A percentile compares a stretch with the other conserved stretches of the same genome.
Conservation (phyloP, 768 basidiomycete species). For the Suillus alpinus region DNA sequence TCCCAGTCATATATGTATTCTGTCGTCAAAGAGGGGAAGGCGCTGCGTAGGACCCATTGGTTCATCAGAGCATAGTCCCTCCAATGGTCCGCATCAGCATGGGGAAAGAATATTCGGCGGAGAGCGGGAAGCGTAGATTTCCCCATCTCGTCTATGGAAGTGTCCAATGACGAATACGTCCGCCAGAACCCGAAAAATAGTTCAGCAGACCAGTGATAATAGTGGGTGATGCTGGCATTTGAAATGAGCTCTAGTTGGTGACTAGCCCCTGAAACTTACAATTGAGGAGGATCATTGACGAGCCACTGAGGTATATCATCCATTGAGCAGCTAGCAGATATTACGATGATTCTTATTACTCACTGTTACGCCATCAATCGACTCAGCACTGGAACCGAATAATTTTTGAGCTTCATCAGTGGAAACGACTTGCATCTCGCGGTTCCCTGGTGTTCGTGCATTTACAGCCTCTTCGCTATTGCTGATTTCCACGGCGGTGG, state of each 20-base stretch:
- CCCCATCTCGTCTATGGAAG: constrained; percentile 60
- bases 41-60: constrained; percentile 75
- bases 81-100: constrained; percentile 76
- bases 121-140: constrained; percentile 71
- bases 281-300: constrained; percentile 84
- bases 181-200: constrained; percentile 92
- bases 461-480: constrained; percentile 54
- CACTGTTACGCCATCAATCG: constrained; percentile 78
- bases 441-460: constrained; percentile 68
- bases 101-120: constrained; percentile 74
- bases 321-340: not conserved
- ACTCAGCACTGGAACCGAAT: constrained; percentile 70
- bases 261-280: constrained; percentile 42
- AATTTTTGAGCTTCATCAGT: constrained; percentile 60
- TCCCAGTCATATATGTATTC: constrained; percentile 84
- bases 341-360: constrained; percentile 16
- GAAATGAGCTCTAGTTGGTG: not conserved
- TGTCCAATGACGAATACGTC: constrained; percentile 81
- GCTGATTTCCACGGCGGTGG: constrained; percentile 58
- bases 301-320: constrained; percentile 50
- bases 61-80: constrained; percentile 92
- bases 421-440: constrained; percentile 76
- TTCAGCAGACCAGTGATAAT: constrained; percentile 93
- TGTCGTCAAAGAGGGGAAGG: constrained; percentile 77
- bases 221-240: constrained; percentile 71